Percentiles rank a stretch among this genome's conserved stretches.
These are phyloP conservation scores for Silene coronaria DNA, from an alignment of 179 eudicot genomes.

Conservation along the genomic window DNA sequence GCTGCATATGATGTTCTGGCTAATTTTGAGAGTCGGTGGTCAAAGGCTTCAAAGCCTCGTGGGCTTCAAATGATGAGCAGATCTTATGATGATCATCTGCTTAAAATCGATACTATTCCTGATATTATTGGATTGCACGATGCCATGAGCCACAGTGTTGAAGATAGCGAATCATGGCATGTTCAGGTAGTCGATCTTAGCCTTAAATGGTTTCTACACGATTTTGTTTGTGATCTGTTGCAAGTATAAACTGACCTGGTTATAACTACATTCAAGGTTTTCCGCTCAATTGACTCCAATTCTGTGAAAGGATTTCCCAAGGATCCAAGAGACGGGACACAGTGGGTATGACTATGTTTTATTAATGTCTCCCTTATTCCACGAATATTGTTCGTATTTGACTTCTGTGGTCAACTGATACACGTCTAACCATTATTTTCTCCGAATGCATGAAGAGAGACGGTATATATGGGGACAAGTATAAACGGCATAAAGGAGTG, in stretches of 20 bases:
- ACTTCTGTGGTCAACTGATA: too few relatives aligned
- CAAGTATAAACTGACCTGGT: background rate
- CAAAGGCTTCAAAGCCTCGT: conserved; percentile 46
- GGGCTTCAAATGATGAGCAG: conserved; percentile 39
- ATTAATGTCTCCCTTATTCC: background rate
- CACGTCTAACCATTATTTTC: too few relatives aligned
- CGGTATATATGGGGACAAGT: too few relatives aligned
- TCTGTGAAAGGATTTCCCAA: conserved; percentile 83
- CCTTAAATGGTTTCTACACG: background rate
- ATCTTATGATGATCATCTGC: conserved; percentile 50
- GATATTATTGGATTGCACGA: conserved; percentile 45
- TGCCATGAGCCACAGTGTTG: conserved; percentile 20
- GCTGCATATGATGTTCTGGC: conserved; percentile 66
- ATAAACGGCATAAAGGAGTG: background rate
- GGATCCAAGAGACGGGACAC: conserved; percentile 59
- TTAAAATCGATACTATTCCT: conserved; percentile 43
- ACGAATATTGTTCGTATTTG: too few relatives aligned
- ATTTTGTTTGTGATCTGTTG: background rate
- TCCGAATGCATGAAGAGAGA: too few relatives aligned
- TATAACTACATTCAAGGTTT: conserved; percentile 30
- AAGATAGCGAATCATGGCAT: conserved; percentile 65
- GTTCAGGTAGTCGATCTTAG: conserved; percentile 47
- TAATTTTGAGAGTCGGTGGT: conserved; percentile 76
- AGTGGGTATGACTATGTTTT: conserved; percentile 35
- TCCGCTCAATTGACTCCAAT: conserved; percentile 80